Evolutionary conservation across 2,329 filamentous ascomycete species (phyloP).

Genomic region (Hymenoscyphus albidus): DNA sequence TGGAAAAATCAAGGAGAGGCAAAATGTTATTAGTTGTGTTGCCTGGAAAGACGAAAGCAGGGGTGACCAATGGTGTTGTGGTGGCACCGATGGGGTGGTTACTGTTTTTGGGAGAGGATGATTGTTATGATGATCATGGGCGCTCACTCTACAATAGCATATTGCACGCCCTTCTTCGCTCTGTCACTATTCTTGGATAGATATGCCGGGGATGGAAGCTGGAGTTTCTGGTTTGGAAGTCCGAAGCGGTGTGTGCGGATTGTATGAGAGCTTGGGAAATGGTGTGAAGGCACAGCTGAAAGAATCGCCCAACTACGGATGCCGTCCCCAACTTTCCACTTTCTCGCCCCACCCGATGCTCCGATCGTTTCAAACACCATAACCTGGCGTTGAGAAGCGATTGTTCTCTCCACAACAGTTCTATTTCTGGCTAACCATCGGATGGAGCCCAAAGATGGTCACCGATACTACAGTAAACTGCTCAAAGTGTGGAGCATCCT

Average conservation of each 20-base stretch:
- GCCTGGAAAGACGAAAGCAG: conserved; percentile 60
- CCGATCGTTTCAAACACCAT: neutral
- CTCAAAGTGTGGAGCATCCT: neutral
- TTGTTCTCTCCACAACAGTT: neutral
- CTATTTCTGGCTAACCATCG: neutral
- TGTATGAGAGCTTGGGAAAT: neutral
- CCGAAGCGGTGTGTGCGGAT: neutral
- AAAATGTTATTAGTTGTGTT: conserved; percentile 58
- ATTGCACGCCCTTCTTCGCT: neutral
- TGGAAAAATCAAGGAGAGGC: conserved; percentile 56
- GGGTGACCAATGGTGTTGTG: conserved; percentile 62
- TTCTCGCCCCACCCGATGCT: neutral
- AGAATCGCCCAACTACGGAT: neutral
- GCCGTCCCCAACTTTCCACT: neutral
- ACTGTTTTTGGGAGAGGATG: conserved; percentile 51
- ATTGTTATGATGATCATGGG: neutral
- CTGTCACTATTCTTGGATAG: neutral
- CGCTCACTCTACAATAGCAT: neutral
- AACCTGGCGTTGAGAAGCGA: neutral
- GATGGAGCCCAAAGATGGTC: neutral
- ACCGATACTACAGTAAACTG: neutral
- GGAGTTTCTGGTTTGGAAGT: neutral
- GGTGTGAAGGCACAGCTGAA: neutral
- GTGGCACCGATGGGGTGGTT: conserved; percentile 62
- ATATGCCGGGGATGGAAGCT: neutral